Conservation (phyloP, 768 basidiomycete species). For the Psilocybe subaeruginosa region DNA sequence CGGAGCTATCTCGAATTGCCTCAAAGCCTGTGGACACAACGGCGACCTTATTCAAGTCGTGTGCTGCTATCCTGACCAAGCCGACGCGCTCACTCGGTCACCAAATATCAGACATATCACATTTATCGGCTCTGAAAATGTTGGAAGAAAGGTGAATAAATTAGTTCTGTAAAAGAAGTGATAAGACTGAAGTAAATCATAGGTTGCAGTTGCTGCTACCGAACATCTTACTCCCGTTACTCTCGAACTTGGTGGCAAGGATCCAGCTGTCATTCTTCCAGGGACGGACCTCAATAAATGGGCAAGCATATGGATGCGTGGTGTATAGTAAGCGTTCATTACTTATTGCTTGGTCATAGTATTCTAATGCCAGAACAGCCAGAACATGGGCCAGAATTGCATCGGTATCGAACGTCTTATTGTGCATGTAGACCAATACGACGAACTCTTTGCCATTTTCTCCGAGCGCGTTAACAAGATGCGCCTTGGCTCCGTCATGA, state of each 20-base stretch:
- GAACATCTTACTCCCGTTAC: slow-evolving; percentile 89
- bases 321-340: slow-evolving; percentile 74
- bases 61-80: slow-evolving; percentile 88
- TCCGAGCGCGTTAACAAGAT: slow-evolving; percentile 65
- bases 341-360: background rate
- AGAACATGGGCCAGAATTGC: slow-evolving; percentile 95
- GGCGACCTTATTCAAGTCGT: slow-evolving; percentile 90
- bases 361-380: slow-evolving; percentile 46
- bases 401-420: slow-evolving; percentile 95
- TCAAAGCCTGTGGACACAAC: slow-evolving; percentile 83
- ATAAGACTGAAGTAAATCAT: slow-evolving; percentile 27
- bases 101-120: slow-evolving; percentile 91
- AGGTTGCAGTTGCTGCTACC: slow-evolving; percentile 82
- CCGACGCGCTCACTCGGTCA: slow-evolving; percentile 77
- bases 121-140: slow-evolving; percentile 83
- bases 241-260: slow-evolving; percentile 94
- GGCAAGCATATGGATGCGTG: slow-evolving; percentile 85
- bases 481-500: slow-evolving; percentile 78
- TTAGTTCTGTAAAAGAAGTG: background rate
- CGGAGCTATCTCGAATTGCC: slow-evolving; percentile 72
- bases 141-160: slow-evolving; percentile 66
- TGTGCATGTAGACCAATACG: slow-evolving; percentile 78
- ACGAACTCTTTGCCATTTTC: slow-evolving; percentile 71
- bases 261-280: slow-evolving; percentile 89
- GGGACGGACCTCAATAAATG: slow-evolving; percentile 82